A percentile compares a stretch with the other conserved stretches of the same genome.
Conservation (phyloP, 208 protist species). For the Acanthamoeba lenticulata region DNA sequence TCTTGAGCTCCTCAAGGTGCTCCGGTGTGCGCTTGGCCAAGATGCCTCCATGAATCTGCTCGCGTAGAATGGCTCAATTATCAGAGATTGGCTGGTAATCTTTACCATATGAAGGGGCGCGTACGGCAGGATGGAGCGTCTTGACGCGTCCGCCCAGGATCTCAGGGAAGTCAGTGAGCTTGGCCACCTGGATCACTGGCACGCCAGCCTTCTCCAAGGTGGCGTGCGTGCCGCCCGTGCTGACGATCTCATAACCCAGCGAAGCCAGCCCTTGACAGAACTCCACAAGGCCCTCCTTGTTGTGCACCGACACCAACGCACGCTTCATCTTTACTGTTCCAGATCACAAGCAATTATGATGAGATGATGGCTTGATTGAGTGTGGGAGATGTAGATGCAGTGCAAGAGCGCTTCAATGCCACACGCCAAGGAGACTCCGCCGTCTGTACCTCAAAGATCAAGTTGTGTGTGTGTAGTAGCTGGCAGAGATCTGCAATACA, state of each 20-base stretch:
- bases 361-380: not conserved
- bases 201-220: constrained; percentile 71
- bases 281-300: constrained; percentile 80
- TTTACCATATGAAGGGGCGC: not conserved
- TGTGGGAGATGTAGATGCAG: not conserved
- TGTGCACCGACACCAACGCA: constrained; percentile 80
- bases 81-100: not conserved
- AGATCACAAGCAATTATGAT: not conserved
- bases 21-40: constrained; percentile 66
- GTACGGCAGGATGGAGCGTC: constrained; percentile 85
- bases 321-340: constrained; percentile 54
- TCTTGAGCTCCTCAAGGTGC: constrained; percentile 73
- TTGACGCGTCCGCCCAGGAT: constrained; percentile 87
- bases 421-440: too few species aligned
- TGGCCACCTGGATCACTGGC: constrained; percentile 72
- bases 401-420: not conserved
- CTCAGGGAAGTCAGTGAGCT: constrained; percentile 80
- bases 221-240: constrained; percentile 81
- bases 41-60: constrained; percentile 74
- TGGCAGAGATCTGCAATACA: too few species aligned
- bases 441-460: too few species aligned
- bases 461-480: too few species aligned
- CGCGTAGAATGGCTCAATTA: not conserved
- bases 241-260: constrained; percentile 72
- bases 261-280: constrained; percentile 51